Base-by-base conservation (phyloP, 73 alveolate genomes). In the Paramecium tetraurelia region DNA sequence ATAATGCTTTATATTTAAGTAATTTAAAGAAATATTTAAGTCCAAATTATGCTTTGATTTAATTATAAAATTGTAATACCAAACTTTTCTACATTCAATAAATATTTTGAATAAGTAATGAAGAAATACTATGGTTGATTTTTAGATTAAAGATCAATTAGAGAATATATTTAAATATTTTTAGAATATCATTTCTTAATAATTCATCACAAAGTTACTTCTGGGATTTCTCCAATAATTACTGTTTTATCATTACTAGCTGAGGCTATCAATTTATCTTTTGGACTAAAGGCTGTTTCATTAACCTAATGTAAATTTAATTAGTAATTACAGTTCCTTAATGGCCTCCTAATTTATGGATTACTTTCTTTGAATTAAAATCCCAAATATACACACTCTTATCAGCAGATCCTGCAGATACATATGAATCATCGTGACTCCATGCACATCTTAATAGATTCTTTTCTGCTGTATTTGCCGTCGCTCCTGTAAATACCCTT, bases 371-470 rank as follows among this genome's bases (percentile, higher is more conserved):
- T 11, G 97, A 85, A 57, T 94, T 95, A 8, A 92, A 96, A 93
- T 97, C 98, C 99, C 99, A 97, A 70, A 97, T 93, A 92, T 97
- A 96, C 36, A 96, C 98, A 83, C 41, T 58, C 53, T 89, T 97
- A 95, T 97, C 99, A 0, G 98, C 96, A 22, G 98, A 95, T 4
- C 99, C 99, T 46, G 98, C 97, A 31, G 98, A 92, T 22, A 96
- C 92, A 31, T 59, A 85, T 43, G 95, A 92, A 77, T 95, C 98
- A 93, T 96, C 97, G 14, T 86, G 92, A 83, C 85, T 96, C 98
- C 98, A 96, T 38, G 96, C 76, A 84, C 99, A 96, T 85, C 99
- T 93, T 48, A 97, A 71, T 68, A 97, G 80, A 89, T 97, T 97
- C 92, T 96, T 95, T 70, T 97, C 99, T 21, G 94, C 96, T 18